Evolutionary conservation across 148 eudicot genomes (phyloP).

Genomic region (Fallopia convolvulus): DNA sequence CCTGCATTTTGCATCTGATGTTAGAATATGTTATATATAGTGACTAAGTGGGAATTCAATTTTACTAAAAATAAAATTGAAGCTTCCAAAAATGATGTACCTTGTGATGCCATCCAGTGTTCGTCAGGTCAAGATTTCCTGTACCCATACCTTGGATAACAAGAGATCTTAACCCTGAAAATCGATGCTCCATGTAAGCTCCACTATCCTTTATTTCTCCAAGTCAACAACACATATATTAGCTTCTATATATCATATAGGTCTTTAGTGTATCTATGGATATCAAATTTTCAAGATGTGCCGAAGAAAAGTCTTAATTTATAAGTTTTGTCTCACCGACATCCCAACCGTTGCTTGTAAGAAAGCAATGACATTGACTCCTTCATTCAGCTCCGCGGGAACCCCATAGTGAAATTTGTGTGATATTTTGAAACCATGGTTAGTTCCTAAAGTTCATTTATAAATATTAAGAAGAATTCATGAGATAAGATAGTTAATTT

Average conservation of each 20-base stretch:
- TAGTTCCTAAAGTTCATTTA: constrained; percentile 13
- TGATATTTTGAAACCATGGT: constrained; percentile 28
- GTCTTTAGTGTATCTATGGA: too few relatives aligned
- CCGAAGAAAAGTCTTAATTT: too few relatives aligned
- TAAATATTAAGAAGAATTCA: too few relatives aligned
- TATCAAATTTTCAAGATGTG: too few relatives aligned
- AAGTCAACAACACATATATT: not conserved
- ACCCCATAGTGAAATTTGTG: constrained; percentile 12
- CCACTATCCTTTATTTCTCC: constrained; percentile 57
- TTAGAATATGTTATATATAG: too few relatives aligned
- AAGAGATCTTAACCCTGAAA: constrained; percentile 45
- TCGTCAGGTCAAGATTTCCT: constrained; percentile 66
- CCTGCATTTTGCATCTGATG: constrained; percentile 15
- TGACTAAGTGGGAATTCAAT: too few relatives aligned
- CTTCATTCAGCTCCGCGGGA: constrained; percentile 24
- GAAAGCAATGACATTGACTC: constrained; percentile 24
- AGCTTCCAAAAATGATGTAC: constrained; percentile 2
- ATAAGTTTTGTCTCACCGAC: constrained; percentile 19
- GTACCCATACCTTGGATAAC: constrained; percentile 58
- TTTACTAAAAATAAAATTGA: too few relatives aligned
- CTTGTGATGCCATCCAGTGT: constrained; percentile 59
- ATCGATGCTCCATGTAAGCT: constrained; percentile 74
- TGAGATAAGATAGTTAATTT: too few relatives aligned
- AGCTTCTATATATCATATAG: too few relatives aligned
- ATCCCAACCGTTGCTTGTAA: constrained; percentile 31